phyloP scores from a whole-genome alignment of 305 asterid species.

The Plantago lanceolata region DNA sequence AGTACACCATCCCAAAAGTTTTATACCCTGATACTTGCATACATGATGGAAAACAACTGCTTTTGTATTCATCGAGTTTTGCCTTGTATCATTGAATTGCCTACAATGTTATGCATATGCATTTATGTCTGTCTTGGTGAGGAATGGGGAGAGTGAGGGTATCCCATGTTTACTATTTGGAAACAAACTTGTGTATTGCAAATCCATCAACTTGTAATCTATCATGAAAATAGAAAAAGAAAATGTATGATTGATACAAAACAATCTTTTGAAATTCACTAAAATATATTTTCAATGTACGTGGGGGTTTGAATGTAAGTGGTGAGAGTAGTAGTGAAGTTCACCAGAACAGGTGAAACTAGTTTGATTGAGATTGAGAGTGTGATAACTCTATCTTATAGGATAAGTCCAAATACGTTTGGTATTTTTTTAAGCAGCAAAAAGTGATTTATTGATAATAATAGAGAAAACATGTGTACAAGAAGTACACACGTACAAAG shows the following conservation, averaged over 20 bases:
- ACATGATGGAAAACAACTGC: too few species aligned
- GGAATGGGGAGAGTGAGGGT: not conserved
- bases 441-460: too few species aligned
- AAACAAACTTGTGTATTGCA: not conserved
- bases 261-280: not conserved
- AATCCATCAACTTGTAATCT: not conserved
- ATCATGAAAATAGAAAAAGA: not conserved
- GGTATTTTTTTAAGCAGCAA: too few species aligned
- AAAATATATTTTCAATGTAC: not conserved
- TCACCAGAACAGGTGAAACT: not conserved
- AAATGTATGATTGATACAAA: not conserved
- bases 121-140: not conserved
- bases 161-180: not conserved
- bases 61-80: slow-evolving; percentile 4
- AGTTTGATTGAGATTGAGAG: not conserved
- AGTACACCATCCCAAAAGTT: not conserved
- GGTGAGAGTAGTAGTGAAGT: not conserved
- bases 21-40: not conserved
- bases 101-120: slow-evolving; percentile 7
- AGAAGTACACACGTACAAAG: too few species aligned
- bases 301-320: not conserved
- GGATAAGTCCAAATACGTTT: not conserved
- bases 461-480: too few species aligned
- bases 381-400: not conserved
- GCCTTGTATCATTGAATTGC: too few species aligned